Conservation (phyloP, 805 yeast genomes). For the Ogataea populi-albae region DNA sequence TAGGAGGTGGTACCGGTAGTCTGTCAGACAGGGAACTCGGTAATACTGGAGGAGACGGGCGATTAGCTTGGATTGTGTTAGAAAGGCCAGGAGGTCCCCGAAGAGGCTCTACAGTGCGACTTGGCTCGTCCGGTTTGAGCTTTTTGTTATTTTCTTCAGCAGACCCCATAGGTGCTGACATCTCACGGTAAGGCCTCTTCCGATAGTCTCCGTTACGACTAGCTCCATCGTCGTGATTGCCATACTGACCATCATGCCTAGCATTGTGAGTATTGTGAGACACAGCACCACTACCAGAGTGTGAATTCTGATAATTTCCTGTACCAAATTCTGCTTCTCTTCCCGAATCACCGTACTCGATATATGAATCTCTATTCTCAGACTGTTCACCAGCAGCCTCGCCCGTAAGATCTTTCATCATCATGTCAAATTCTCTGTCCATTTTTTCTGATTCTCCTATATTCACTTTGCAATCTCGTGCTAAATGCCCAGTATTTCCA, state of each 20-base stretch:
- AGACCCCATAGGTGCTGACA: no score
- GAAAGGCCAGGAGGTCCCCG: constrained; percentile 25
- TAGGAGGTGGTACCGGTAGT: constrained; percentile 14
- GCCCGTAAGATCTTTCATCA: constrained; percentile 49
- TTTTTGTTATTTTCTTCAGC: no score
- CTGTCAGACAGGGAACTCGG: constrained; percentile 10
- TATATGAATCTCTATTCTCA: constrained; percentile 2
- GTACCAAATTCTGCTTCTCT: no score
- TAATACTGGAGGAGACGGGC: constrained; percentile 9
- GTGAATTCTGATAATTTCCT: no score
- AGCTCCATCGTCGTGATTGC: no score
- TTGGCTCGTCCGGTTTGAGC: no score
- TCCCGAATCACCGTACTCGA: constrained; percentile 4
- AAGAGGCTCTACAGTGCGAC: constrained; percentile 17
- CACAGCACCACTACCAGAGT: no score
- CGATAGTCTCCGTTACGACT: no score
- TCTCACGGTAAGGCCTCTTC: neutral
- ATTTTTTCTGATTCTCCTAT: constrained; percentile 26
- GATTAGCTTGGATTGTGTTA: constrained; percentile 6
- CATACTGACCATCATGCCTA: no score
- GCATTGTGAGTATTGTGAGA: no score
- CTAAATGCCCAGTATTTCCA: constrained; percentile 82
- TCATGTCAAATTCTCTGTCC: constrained; percentile 48
- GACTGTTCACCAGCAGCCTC: constrained; percentile 11
- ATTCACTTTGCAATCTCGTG: constrained; percentile 74